phyloP scores from a whole-genome alignment of 176 grass and related monocot genomes.

The Hsuehochloa calcarea region DNA sequence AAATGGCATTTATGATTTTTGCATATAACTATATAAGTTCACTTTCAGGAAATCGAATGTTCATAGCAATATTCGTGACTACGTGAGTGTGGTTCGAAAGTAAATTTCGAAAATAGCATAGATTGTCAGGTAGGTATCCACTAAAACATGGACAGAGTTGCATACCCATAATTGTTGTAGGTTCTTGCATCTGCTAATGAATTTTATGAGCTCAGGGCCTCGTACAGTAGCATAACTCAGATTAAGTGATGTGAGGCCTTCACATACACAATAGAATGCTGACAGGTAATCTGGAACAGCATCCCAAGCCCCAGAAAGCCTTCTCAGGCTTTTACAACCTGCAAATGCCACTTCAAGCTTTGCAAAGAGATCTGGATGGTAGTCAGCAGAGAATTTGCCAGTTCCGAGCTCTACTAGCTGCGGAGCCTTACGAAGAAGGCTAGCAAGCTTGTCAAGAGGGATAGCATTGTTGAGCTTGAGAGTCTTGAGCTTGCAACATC shows the following conservation, averaged over 20 bases:
- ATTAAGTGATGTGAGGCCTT: conserved; percentile 65
- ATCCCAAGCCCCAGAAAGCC: conserved; percentile 58
- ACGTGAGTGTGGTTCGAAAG: not conserved
- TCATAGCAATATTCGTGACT: not conserved
- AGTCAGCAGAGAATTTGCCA: conserved; percentile 44
- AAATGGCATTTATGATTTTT: not conserved
- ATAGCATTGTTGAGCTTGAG: conserved; percentile 62
- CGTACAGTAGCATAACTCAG: conserved; percentile 61
- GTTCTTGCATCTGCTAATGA: conserved; percentile 66
- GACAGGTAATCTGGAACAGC: conserved; percentile 50
- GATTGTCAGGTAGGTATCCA: not conserved
- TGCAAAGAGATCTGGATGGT: conserved; percentile 49
- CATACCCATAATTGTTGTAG: conserved; percentile 60
- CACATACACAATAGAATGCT: conserved; percentile 61
- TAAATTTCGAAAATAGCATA: not conserved
- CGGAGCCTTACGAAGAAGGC: conserved; percentile 44
- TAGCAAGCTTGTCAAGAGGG: conserved; percentile 58
- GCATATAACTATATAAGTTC: not conserved
- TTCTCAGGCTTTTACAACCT: conserved; percentile 52
- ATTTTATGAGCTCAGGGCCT: conserved; percentile 56
- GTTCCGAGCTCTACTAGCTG: conserved; percentile 59
- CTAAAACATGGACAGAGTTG: not conserved
- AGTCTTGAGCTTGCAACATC: conserved; percentile 63
- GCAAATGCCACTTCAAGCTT: conserved; percentile 52
- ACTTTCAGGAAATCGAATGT: not conserved